Evolutionary conservation across 2,329 filamentous ascomycete genomes (phyloP).

Genomic region (Colletotrichum karsti): DNA sequence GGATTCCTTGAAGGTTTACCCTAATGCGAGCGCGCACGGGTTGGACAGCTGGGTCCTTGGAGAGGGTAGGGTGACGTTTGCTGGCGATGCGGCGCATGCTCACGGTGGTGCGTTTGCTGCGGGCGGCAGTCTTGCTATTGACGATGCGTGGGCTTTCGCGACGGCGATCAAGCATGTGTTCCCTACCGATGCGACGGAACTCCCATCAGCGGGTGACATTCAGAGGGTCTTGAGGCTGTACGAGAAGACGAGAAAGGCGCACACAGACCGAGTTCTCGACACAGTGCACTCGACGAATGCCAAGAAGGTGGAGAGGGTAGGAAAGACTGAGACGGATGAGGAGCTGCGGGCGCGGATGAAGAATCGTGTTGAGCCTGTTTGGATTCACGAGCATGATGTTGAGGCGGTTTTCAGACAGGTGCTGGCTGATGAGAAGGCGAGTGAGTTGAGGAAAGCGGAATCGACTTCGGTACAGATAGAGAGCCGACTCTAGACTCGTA

Average conservation of each 20-base stretch:
- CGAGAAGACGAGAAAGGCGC: slow-evolving; percentile 49
- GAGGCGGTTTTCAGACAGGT: slow-evolving; percentile 41
- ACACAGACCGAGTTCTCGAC: slow-evolving; percentile 45
- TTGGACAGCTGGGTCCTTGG: slow-evolving; percentile 51
- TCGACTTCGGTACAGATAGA: neutral
- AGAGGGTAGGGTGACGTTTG: slow-evolving; percentile 42
- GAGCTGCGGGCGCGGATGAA: slow-evolving; percentile 44
- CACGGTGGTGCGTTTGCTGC: slow-evolving; percentile 51
- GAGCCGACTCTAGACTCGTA: slow-evolving; percentile 1
- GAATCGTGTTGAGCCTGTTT: slow-evolving; percentile 45
- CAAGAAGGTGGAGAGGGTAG: slow-evolving; percentile 34
- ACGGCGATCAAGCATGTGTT: slow-evolving; percentile 47
- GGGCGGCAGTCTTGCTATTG: slow-evolving; percentile 48
- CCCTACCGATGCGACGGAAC: slow-evolving; percentile 15
- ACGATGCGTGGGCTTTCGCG: slow-evolving; percentile 51
- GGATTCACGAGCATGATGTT: slow-evolving; percentile 58
- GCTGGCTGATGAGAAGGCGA: slow-evolving; percentile 1
- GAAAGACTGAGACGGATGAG: slow-evolving; percentile 43
- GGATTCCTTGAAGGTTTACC: slow-evolving; percentile 44
- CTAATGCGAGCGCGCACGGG: slow-evolving; percentile 49
- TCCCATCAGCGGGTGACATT: slow-evolving; percentile 32
- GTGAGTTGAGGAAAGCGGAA: neutral
- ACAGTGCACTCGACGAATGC: slow-evolving; percentile 43
- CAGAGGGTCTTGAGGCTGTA: slow-evolving; percentile 46
- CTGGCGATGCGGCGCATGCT: slow-evolving; percentile 49